Evolutionary conservation across 2,329 filamentous ascomycete species (phyloP).

Genomic region (Dendrostoma leiphaemia): DNA sequence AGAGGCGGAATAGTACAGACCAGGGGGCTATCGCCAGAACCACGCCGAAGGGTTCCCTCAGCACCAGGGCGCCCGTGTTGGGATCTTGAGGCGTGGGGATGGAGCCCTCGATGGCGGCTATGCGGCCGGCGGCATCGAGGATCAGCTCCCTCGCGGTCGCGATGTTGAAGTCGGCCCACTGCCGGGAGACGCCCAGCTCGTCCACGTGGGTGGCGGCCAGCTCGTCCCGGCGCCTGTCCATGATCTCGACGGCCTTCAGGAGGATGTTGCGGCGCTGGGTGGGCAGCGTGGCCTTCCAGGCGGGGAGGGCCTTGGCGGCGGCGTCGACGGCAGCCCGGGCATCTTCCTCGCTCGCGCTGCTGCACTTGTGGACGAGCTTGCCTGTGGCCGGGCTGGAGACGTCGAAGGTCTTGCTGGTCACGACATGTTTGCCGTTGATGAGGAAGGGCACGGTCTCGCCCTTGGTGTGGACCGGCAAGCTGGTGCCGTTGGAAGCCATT

Average conservation of each 20-base stretch:
- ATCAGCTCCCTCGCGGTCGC: conserved; percentile 34
- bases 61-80: conserved; percentile 59
- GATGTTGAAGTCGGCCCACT: conserved; percentile 44
- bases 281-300: conserved; percentile 66
- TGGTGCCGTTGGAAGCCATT: conserved; percentile 3
- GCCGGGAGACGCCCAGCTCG: conserved; percentile 41
- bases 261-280: conserved; percentile 66
- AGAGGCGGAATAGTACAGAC: conserved; percentile 42
- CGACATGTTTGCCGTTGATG: conserved; percentile 30
- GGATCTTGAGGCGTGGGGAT: conserved; percentile 38
- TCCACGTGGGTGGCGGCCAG: conserved; percentile 55
- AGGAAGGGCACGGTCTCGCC: conserved; percentile 28
- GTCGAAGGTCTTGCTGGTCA: conserved; percentile 24
- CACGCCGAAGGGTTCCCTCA: conserved; percentile 77
- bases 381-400: conserved; percentile 28
- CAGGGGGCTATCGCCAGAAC: conserved; percentile 79
- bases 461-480: conserved; percentile 1
- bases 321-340: conserved; percentile 32
- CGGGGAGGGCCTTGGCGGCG: conserved; percentile 65
- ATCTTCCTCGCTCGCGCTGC: conserved; percentile 26
- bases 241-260: conserved; percentile 63
- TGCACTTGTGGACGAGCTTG: conserved; percentile 27
- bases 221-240: conserved; percentile 60
- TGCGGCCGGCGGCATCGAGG: conserved; percentile 40
- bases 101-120: conserved; percentile 32